Evolutionary conservation across 2,329 filamentous ascomycete genomes (phyloP).

Genomic region (Trichophyton equinum): DNA sequence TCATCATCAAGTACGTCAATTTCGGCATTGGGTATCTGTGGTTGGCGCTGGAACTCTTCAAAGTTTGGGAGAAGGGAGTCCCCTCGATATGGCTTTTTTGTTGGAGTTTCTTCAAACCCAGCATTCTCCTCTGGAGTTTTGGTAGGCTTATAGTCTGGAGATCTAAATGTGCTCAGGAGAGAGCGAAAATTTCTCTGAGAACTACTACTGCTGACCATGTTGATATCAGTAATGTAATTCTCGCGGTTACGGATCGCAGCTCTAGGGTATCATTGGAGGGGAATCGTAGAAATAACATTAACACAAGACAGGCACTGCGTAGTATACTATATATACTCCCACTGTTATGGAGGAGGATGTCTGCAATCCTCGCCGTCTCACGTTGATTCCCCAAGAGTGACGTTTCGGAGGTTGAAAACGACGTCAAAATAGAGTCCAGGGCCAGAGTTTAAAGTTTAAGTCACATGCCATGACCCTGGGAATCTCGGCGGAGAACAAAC

Average conservation of each 20-base stretch:
- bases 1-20: constrained; percentile 10
- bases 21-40: not conserved
- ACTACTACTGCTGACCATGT: not conserved
- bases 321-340: too few species aligned
- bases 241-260: not conserved
- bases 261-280: not conserved
- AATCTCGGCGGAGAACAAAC: not conserved
- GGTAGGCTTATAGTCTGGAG: not conserved
- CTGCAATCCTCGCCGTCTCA: not conserved
- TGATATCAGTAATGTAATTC: not conserved
- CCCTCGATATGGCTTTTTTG: not conserved
- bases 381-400: not conserved
- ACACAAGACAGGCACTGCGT: not conserved
- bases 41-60: not conserved
- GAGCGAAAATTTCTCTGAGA: not conserved
- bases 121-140: not conserved
- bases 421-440: not conserved
- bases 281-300: not conserved
- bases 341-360: too few species aligned
- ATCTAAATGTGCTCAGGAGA: not conserved
- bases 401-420: not conserved
- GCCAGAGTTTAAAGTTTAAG: not conserved
- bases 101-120: not conserved
- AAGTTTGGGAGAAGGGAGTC: not conserved
- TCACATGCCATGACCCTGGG: not conserved